phyloP scores from a whole-genome alignment of 163 green algal species.

The Smithsoniella earleae region DNA sequence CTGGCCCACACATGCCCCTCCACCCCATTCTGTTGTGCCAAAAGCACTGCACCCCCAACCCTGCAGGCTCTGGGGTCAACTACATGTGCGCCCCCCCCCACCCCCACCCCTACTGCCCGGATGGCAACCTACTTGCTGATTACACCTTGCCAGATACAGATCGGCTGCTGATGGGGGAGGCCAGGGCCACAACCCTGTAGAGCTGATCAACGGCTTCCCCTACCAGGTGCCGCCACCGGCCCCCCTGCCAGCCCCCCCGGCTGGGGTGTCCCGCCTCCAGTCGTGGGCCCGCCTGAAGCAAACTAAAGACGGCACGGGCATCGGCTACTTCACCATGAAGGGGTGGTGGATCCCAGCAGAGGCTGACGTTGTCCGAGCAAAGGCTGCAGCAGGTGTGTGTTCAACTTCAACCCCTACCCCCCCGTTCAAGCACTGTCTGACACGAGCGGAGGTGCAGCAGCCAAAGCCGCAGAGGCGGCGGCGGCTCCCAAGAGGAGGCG shows the following conservation, averaged over 20 bases:
- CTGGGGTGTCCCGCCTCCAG: slow-evolving; percentile 54
- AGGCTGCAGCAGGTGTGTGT: slow-evolving; percentile 1
- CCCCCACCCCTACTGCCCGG: no score
- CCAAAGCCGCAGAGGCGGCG: no score
- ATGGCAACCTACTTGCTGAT: neutral
- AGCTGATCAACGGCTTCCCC: slow-evolving; percentile 69
- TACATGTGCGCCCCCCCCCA: slow-evolving; percentile 9
- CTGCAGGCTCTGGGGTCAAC: slow-evolving; percentile 4
- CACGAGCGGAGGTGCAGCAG: neutral
- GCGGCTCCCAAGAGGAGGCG: neutral
- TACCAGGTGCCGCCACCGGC: slow-evolving; percentile 50
- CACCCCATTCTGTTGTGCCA: slow-evolving; percentile 43
- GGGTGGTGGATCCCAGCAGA: slow-evolving; percentile 71
- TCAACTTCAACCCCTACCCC: neutral
- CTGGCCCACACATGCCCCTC: slow-evolving; percentile 27
- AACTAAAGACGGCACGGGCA: slow-evolving; percentile 54
- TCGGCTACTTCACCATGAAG: slow-evolving; percentile 46
- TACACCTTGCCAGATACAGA: neutral
- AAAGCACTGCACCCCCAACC: slow-evolving; percentile 54
- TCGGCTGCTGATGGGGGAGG: neutral
- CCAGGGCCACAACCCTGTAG: neutral
- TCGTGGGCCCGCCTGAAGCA: slow-evolving; percentile 36
- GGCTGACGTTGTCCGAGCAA: neutral
- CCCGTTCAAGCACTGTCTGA: neutral
- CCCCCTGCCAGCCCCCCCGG: slow-evolving; percentile 40